Percentiles rank a stretch among this genome's conserved stretches.
phyloP scores from a whole-genome alignment of 441 rosid genomes.

The Bruguiera hainesii region DNA sequence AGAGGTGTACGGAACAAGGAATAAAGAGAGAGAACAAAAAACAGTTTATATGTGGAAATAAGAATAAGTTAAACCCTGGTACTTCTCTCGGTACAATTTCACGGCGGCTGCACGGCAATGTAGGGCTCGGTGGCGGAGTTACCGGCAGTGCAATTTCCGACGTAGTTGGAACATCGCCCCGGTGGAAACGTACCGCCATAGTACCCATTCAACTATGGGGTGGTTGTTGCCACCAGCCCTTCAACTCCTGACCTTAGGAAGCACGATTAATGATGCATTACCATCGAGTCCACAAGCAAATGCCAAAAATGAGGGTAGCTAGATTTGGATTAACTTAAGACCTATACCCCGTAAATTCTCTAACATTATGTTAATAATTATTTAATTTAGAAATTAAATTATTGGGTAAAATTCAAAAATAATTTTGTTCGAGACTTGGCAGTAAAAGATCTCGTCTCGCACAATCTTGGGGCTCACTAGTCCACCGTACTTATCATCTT shows the following conservation, averaged over 20 bases:
- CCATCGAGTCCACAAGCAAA: too few relatives aligned
- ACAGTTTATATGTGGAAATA: neutral
- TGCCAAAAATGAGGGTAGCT: too few relatives aligned
- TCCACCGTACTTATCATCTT: constrained; percentile 30
- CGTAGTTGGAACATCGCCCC: constrained; percentile 16
- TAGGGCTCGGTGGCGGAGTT: constrained; percentile 24
- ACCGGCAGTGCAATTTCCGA: constrained; percentile 7
- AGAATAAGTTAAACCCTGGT: neutral
- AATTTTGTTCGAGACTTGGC: too few relatives aligned
- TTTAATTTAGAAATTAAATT: too few relatives aligned
- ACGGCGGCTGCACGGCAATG: constrained; percentile 14
- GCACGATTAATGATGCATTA: too few relatives aligned
- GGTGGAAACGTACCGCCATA: neutral
- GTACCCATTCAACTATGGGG: neutral
- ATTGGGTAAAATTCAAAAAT: too few relatives aligned
- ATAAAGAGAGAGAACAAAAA: neutral
- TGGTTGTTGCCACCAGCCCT: too few relatives aligned
- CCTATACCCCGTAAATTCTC: too few relatives aligned
- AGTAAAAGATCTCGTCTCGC: constrained; percentile 19
- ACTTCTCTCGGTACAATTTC: constrained; percentile 10
- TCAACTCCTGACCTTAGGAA: too few relatives aligned
- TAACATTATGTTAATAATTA: too few relatives aligned
- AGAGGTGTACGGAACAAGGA: neutral
- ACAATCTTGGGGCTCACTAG: constrained; percentile 26
- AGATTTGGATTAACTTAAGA: too few relatives aligned